These are phyloP conservation scores for Termitomyces sp. DNA, from an alignment of 1,284 basidiomycete species.

Conservation along the genomic window DNA sequence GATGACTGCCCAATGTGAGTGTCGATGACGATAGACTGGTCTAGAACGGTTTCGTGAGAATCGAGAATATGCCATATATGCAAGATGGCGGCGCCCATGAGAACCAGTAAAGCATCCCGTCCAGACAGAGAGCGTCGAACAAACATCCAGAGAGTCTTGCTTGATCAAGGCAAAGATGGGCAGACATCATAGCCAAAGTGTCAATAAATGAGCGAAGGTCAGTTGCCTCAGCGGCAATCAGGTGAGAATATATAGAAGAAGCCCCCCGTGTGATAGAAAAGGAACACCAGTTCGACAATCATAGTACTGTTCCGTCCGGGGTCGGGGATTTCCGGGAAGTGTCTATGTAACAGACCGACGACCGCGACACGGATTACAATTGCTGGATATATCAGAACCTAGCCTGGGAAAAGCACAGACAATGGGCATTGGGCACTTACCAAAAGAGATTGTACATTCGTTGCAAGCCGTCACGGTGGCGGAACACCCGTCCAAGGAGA, in stretches of 20 bases:
- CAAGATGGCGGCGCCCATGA: conserved; percentile 47
- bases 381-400: too few species aligned
- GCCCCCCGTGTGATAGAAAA: not conserved
- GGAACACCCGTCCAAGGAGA: not conserved
- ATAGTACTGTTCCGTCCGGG: not conserved
- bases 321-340: too few species aligned
- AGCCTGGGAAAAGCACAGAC: not conserved
- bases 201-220: not conserved
- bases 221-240: not conserved
- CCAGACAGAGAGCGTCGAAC: conserved; percentile 27
- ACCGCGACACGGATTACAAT: too few species aligned
- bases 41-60: conserved; percentile 27
- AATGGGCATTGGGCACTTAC: too few species aligned
- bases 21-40: conserved; percentile 33
- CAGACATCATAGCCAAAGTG: not conserved
- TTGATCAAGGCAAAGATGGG: not conserved
- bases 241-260: not conserved
- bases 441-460: too few species aligned
- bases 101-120: conserved; percentile 46
- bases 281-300: not conserved
- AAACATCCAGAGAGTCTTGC: conserved; percentile 10
- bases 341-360: too few species aligned
- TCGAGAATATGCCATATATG: conserved; percentile 38
- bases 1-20: conserved; percentile 21
- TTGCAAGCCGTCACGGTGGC: too few species aligned